Evolutionary conservation across 768 basidiomycete species (phyloP).

Genomic region (Auriculariales sp.): DNA sequence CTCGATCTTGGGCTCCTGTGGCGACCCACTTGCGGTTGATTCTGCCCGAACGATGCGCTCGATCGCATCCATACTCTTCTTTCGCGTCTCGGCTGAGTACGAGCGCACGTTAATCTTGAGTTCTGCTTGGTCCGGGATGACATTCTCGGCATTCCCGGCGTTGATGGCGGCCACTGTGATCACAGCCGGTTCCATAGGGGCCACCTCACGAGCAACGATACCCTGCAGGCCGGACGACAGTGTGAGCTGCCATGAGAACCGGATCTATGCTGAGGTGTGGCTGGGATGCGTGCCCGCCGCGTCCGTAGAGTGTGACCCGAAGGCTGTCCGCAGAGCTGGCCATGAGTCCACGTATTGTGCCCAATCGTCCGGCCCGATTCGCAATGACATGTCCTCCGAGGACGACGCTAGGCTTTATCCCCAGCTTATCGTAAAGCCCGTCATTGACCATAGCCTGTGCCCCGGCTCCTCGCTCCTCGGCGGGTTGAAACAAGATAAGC

Average conservation of each 20-base stretch:
- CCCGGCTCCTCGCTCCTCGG: not conserved
- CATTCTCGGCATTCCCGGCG: not conserved
- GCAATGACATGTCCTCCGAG: not conserved
- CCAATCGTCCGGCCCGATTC: not conserved
- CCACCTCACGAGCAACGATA: not conserved
- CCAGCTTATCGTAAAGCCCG: not conserved
- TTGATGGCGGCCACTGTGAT: not conserved
- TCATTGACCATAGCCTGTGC: not conserved
- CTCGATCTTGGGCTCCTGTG: not conserved
- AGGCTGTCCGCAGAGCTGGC: not conserved
- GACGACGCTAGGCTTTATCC: not conserved
- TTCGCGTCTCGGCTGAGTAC: not conserved
- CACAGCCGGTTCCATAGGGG: not conserved
- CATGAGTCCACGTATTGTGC: not conserved
- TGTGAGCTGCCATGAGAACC: not conserved
- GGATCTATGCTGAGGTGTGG: not conserved
- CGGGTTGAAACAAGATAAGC: not conserved
- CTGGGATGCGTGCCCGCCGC: not conserved
- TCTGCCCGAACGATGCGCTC: not conserved
- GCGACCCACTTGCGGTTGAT: not conserved
- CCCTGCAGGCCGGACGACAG: not conserved
- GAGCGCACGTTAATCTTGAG: conserved; percentile 1
- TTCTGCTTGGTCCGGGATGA: not conserved
- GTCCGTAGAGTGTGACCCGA: not conserved
- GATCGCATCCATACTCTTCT: not conserved